These are phyloP conservation scores for Oryza glumipatula DNA, from an alignment of 176 grass and related monocot species.

Conservation along the genomic window DNA sequence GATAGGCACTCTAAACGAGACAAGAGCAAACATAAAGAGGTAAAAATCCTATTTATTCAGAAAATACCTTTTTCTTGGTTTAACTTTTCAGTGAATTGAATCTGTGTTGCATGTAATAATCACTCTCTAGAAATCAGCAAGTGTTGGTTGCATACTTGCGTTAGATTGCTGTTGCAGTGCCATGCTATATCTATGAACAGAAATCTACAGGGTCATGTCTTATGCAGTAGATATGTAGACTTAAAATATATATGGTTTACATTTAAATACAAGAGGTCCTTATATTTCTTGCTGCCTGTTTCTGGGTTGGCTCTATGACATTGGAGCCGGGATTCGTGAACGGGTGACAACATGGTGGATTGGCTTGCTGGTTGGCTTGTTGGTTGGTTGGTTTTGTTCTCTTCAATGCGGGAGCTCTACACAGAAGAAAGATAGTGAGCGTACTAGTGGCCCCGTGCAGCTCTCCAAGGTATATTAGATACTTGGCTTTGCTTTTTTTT, in stretches of 20 bases:
- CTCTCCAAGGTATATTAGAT: slow-evolving; percentile 83
- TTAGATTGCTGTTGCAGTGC: background rate
- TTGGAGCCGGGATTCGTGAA: slow-evolving; percentile 96
- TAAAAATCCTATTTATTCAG: slow-evolving; percentile 49
- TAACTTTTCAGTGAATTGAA: background rate
- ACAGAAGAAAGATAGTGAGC: slow-evolving; percentile 73
- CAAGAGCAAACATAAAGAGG: slow-evolving; percentile 66
- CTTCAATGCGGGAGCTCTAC: slow-evolving; percentile 73
- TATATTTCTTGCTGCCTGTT: slow-evolving; percentile 88
- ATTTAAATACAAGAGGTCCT: slow-evolving; percentile 49
- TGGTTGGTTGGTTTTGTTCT: slow-evolving; percentile 62
- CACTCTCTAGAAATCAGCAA: background rate
- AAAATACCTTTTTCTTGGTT: background rate
- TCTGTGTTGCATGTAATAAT: background rate
- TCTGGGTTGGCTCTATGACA: slow-evolving; percentile 97
- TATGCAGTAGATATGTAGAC: background rate
- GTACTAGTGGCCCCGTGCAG: slow-evolving; percentile 71
- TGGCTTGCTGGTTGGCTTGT: slow-evolving; percentile 62
- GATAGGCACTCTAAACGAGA: slow-evolving; percentile 58
- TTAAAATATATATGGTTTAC: background rate
- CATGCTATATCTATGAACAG: background rate
- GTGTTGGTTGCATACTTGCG: background rate
- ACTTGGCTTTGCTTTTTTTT: background rate
- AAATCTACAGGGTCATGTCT: slow-evolving; percentile 1
- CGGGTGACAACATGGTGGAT: slow-evolving; percentile 74